Evolutionary conservation across 305 asterid genomes (phyloP).

Genomic region (Solanum hybrid): DNA sequence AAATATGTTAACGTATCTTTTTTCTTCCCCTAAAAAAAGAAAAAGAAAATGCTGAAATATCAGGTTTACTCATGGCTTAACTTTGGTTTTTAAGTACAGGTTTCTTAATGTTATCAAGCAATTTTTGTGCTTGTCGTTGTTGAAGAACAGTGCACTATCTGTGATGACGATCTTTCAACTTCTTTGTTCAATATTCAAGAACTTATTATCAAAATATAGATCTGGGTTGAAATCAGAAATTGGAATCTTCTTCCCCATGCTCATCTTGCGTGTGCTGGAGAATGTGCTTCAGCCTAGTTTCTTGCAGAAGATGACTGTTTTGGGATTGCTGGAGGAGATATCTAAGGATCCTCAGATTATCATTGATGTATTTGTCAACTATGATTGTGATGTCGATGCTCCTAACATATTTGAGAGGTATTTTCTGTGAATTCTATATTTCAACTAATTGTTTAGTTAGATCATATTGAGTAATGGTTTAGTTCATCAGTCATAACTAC

Average conservation of each 20-base stretch:
- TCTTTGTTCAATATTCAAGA: constrained; percentile 78
- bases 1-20: neutral
- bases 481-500: neutral
- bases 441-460: neutral
- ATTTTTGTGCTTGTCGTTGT: constrained; percentile 81
- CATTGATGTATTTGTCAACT: constrained; percentile 84
- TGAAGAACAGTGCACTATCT: constrained; percentile 96
- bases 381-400: constrained; percentile 96
- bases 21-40: neutral
- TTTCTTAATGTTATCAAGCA: constrained; percentile 89
- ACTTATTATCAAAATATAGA: constrained; percentile 66
- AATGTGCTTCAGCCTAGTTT: constrained; percentile 98
- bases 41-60: neutral
- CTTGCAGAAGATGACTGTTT: constrained; percentile 92
- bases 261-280: constrained; percentile 93
- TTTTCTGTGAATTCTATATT: neutral
- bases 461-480: neutral
- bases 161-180: constrained; percentile 95
- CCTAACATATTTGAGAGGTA: constrained; percentile 94
- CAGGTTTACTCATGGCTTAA: constrained; percentile 10
- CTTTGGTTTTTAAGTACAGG: constrained; percentile 43
- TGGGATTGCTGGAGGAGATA: constrained; percentile 68
- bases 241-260: constrained; percentile 94
- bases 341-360: constrained; percentile 78
- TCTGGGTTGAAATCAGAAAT: constrained; percentile 91